Percentiles rank a stretch among this genome's conserved stretches.
Evolutionary conservation across 768 basidiomycete genomes (phyloP).

Genomic region (Macrocybe gigantea): DNA sequence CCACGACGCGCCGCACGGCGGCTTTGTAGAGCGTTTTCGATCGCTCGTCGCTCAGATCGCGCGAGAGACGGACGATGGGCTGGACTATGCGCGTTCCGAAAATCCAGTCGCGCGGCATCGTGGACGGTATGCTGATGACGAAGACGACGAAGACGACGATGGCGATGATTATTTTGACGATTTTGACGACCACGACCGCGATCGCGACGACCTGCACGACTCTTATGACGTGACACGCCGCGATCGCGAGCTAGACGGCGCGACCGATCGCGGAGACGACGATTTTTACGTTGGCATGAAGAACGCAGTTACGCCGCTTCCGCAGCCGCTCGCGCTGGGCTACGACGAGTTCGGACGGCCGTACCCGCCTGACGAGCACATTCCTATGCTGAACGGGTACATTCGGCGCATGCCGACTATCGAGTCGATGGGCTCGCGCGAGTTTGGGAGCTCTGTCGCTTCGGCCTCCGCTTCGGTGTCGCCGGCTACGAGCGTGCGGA

Average conservation of each 20-base stretch:
- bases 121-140: slow-evolving; percentile 2
- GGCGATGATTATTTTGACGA: neutral
- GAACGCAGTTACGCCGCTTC: slow-evolving; percentile 13
- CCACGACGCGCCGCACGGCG: slow-evolving; percentile 14
- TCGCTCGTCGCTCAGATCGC: slow-evolving; percentile 43
- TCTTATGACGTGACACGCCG: slow-evolving; percentile 1
- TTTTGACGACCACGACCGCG: too few species aligned
- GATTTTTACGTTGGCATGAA: slow-evolving; percentile 1
- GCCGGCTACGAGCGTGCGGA: too few species aligned
- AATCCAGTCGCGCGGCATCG: slow-evolving; percentile 5
- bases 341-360: slow-evolving; percentile 45
- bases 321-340: slow-evolving; percentile 24
- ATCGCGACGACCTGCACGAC: neutral
- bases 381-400: slow-evolving; percentile 57
- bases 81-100: slow-evolving; percentile 30
- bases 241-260: slow-evolving; percentile 5
- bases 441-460: slow-evolving; percentile 31
- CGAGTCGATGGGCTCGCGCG: slow-evolving; percentile 68
- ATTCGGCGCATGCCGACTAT: slow-evolving; percentile 79
- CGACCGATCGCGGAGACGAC: slow-evolving; percentile 14
- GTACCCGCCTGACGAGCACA: slow-evolving; percentile 42
- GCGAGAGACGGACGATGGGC: slow-evolving; percentile 46
- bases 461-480: slow-evolving; percentile 3
- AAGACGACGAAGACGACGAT: neutral
- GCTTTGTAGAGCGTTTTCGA: slow-evolving; percentile 47